Evolutionary conservation across 2,329 filamentous ascomycete species (phyloP).

Genomic region (Stachybotrys chartarum): DNA sequence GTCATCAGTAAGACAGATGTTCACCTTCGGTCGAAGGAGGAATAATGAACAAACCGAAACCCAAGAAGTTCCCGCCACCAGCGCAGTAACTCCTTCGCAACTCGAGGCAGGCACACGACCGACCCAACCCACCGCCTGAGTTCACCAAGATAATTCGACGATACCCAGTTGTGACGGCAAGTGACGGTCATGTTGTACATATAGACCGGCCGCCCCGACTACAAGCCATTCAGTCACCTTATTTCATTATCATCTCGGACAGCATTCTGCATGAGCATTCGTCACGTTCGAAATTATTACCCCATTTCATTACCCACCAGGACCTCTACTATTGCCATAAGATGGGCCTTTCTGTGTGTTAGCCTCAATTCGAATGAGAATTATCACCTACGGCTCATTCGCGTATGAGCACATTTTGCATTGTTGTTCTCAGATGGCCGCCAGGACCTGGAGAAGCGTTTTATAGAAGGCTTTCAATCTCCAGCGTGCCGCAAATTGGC

Average conservation of each 20-base stretch:
- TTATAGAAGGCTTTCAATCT: too few species aligned
- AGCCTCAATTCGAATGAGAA: too few species aligned
- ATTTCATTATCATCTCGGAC: neutral
- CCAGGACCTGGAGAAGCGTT: too few species aligned
- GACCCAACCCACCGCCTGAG: neutral
- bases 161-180: neutral
- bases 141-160: neutral
- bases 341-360: too few species aligned
- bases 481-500: too few species aligned
- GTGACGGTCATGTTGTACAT: neutral
- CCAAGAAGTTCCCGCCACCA: constrained; percentile 9
- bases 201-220: neutral
- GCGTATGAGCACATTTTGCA: too few species aligned
- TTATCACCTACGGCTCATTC: too few species aligned
- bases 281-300: too few species aligned
- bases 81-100: constrained; percentile 35
- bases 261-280: too few species aligned
- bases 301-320: too few species aligned
- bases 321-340: too few species aligned
- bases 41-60: constrained; percentile 9
- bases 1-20: constrained; percentile 22
- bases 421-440: too few species aligned
- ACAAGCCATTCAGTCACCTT: neutral
- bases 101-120: constrained; percentile 35
- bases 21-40: constrained; percentile 22